Conservation (phyloP, 2,329 filamentous ascomycete species). For the Berkeleyomyces rouxiae region DNA sequence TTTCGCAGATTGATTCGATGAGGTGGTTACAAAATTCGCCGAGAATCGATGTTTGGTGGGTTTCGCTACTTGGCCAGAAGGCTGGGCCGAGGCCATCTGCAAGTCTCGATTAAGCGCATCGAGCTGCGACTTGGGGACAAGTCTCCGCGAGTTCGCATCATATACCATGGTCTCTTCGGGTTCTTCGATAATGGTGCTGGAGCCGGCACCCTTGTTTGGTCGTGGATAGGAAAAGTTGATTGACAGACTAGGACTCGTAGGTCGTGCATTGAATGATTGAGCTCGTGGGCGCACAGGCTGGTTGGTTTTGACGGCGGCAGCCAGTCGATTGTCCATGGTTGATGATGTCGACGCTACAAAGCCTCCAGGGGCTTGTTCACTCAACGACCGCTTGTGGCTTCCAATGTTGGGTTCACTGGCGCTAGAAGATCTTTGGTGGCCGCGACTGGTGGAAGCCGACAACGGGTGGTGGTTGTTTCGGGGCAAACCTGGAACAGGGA, state of each 20-base stretch:
- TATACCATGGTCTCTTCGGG: constrained; percentile 36
- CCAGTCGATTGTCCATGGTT: constrained; percentile 24
- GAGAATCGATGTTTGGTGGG: constrained; percentile 15
- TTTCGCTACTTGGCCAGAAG: constrained; percentile 28
- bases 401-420: constrained; percentile 28
- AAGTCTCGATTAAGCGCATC: constrained; percentile 7
- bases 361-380: constrained; percentile 31
- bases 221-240: constrained; percentile 45
- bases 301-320: neutral
- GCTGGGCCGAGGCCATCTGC: constrained; percentile 18
- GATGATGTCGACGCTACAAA: constrained; percentile 21
- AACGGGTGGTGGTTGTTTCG: neutral
- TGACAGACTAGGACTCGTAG: constrained; percentile 33
- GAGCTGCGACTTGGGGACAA: constrained; percentile 29
- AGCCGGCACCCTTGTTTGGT: constrained; percentile 25
- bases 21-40: neutral
- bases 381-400: constrained; percentile 28
- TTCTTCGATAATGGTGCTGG: constrained; percentile 21
- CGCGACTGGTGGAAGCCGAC: constrained; percentile 3
- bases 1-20: neutral
- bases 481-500: neutral
- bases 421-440: constrained; percentile 18
- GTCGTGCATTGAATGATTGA: constrained; percentile 25
- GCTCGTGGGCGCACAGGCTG: constrained; percentile 26
- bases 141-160: constrained; percentile 48